Percentiles rank a stretch among this genome's conserved stretches.
Conservation (phyloP, 495 filamentous ascomycete genomes). For the Pseudevernia furfuracea region DNA sequence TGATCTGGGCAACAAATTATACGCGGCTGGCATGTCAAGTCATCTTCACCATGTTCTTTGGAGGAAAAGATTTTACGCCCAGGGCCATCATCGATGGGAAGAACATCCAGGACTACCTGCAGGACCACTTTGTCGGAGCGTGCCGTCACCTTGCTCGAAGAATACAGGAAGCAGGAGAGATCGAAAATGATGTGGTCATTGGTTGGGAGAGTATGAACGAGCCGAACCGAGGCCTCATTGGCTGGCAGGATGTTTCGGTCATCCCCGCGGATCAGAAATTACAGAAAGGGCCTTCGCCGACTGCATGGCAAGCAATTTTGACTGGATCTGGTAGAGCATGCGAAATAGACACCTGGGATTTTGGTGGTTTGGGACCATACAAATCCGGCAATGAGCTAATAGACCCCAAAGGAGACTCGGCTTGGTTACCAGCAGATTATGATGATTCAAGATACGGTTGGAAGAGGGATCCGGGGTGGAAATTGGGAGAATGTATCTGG, state of each 20-base stretch:
- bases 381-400: conserved; percentile 76
- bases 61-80: conserved; percentile 84
- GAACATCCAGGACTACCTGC: conserved; percentile 95
- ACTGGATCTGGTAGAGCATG: conserved; percentile 82
- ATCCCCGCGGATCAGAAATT: conserved; percentile 85
- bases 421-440: conserved; percentile 73
- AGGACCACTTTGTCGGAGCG: conserved; percentile 75
- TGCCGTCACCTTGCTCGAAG: conserved; percentile 70
- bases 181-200: conserved; percentile 81
- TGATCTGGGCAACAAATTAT: conserved; percentile 99
- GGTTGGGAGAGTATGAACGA: conserved; percentile 96
- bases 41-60: conserved; percentile 94
- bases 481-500: conserved; percentile 88
- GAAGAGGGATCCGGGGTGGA: conserved; percentile 82
- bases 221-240: conserved; percentile 82
- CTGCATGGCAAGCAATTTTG: conserved; percentile 88
- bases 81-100: conserved; percentile 90
- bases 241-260: conserved; percentile 71
- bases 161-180: conserved; percentile 84
- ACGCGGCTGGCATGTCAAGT: conserved; percentile 76
- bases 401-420: conserved; percentile 77
- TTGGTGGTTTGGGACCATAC: conserved; percentile 85
- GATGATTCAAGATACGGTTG: conserved; percentile 86
- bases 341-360: conserved; percentile 85
- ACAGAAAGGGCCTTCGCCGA: conserved; percentile 88